phyloP scores from a whole-genome alignment of 2,329 filamentous ascomycete genomes.

The Aspergillus fischeri region DNA sequence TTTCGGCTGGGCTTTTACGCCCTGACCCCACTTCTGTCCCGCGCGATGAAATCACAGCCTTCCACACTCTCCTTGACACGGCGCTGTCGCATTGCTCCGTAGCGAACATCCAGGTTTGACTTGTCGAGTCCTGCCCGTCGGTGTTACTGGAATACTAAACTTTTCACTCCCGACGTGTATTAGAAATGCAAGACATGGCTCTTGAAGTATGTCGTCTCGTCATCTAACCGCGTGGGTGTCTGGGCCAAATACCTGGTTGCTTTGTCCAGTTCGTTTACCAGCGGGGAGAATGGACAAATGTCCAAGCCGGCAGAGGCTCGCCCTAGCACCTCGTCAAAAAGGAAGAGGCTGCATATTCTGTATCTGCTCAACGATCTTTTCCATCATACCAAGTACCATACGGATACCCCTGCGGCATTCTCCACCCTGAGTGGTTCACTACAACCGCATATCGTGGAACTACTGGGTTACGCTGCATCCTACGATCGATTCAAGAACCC shows the following conservation, averaged over 20 bases:
- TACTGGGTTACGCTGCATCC: slow-evolving; percentile 56
- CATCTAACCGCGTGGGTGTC: slow-evolving; percentile 60
- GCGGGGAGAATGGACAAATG: slow-evolving; percentile 21
- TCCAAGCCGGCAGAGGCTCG: slow-evolving; percentile 14
- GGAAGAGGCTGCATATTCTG: slow-evolving; percentile 69
- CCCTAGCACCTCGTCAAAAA: slow-evolving; percentile 52
- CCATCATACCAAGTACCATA: slow-evolving; percentile 60
- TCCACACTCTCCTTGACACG: slow-evolving; percentile 63
- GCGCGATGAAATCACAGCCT: slow-evolving; percentile 65
- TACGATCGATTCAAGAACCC: slow-evolving; percentile 55
- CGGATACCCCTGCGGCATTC: slow-evolving; percentile 41
- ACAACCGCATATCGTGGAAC: slow-evolving; percentile 56
- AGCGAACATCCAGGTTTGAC: slow-evolving; percentile 83
- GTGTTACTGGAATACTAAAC: slow-evolving; percentile 34
- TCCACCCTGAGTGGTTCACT: slow-evolving; percentile 53
- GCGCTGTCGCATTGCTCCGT: slow-evolving; percentile 68
- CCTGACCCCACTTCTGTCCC: slow-evolving; percentile 67
- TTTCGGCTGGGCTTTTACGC: slow-evolving; percentile 68
- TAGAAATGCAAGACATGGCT: slow-evolving; percentile 91
- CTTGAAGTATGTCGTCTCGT: slow-evolving; percentile 65
- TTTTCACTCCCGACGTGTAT: slow-evolving; percentile 15
- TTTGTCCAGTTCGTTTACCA: slow-evolving; percentile 58
- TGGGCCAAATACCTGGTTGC: slow-evolving; percentile 73
- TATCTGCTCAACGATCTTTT: slow-evolving; percentile 77
- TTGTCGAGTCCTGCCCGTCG: slow-evolving; percentile 28